Conservation (phyloP, 768 basidiomycete species). For the Floccularia luteovirens region DNA sequence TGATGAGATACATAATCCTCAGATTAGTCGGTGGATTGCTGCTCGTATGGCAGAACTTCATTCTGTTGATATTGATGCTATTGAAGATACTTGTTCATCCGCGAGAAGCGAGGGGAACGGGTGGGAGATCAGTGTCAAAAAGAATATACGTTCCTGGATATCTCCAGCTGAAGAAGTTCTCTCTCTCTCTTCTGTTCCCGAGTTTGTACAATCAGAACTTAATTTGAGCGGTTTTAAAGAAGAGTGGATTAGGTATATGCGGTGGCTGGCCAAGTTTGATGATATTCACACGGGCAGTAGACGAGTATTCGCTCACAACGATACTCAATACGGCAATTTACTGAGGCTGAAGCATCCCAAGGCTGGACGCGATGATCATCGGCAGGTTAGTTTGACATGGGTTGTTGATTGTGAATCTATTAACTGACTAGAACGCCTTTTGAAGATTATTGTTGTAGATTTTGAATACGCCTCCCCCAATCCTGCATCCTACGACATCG, state of each 20-base stretch:
- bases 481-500: conserved; percentile 91
- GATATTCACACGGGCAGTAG: conserved; percentile 49
- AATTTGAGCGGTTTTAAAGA: conserved; percentile 56
- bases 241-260: conserved; percentile 63
- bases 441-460: conserved; percentile 88
- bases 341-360: conserved; percentile 56
- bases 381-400: conserved; percentile 40
- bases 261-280: conserved; percentile 62
- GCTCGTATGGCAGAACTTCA: conserved; percentile 95
- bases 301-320: conserved; percentile 87
- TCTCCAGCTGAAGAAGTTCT: conserved; percentile 69
- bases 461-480: conserved; percentile 96
- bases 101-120: conserved; percentile 33
- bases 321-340: conserved; percentile 93
- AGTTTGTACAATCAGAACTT: conserved; percentile 40
- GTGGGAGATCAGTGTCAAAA: conserved; percentile 53
- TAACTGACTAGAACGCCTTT: conserved; percentile 4
- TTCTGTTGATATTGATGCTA: conserved; percentile 71
- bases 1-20: conserved; percentile 68
- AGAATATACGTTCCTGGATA: conserved; percentile 70
- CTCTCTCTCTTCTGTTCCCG: conserved; percentile 42
- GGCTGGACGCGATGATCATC: conserved; percentile 61
- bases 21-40: conserved; percentile 82
- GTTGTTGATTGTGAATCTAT: neutral
- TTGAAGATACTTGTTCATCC: conserved; percentile 38